phyloP scores from a whole-genome alignment of 176 grass and related monocot genomes.

The Puya raimondii region DNA sequence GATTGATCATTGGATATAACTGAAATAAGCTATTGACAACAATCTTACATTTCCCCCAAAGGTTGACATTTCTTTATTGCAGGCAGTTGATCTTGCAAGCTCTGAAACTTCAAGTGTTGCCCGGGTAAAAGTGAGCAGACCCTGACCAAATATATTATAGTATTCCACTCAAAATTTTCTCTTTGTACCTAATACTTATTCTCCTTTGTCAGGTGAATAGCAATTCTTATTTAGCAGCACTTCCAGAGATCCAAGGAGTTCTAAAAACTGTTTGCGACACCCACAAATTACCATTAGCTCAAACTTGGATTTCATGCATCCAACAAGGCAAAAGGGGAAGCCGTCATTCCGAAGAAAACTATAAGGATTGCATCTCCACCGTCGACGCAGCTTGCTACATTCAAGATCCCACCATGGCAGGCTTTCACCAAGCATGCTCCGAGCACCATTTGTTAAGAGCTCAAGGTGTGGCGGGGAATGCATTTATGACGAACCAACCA shows the following conservation, averaged over 20 bases:
- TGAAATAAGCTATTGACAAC: too few relatives aligned
- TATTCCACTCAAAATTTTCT: not conserved
- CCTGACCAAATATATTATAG: not conserved
- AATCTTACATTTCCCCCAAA: not conserved
- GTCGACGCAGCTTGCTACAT: slow-evolving; percentile 65
- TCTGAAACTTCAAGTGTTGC: slow-evolving; percentile 41
- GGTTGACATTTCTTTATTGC: slow-evolving; percentile 6
- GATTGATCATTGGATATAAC: too few relatives aligned
- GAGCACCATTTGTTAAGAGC: slow-evolving; percentile 94
- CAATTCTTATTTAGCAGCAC: slow-evolving; percentile 41
- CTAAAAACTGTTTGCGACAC: slow-evolving; percentile 56
- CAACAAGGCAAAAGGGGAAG: slow-evolving; percentile 58
- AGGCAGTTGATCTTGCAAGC: slow-evolving; percentile 84
- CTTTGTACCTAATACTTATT: slow-evolving; percentile 17
- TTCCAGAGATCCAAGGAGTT: slow-evolving; percentile 55
- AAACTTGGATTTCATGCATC: slow-evolving; percentile 81
- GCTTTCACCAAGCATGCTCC: slow-evolving; percentile 86
- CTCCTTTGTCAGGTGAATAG: slow-evolving; percentile 42
- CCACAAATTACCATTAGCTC: slow-evolving; percentile 66
- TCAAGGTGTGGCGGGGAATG: slow-evolving; percentile 71
- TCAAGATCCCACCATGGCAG: slow-evolving; percentile 26
- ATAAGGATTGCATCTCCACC: slow-evolving; percentile 66
- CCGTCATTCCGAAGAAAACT: slow-evolving; percentile 67
- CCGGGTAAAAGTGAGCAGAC: slow-evolving; percentile 41
- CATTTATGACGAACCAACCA: slow-evolving; percentile 74